Percentiles rank a stretch among this genome's conserved stretches.
Evolutionary conservation across 345 rosid genomes (phyloP).

Genomic region (Pugionium dolabratum): DNA sequence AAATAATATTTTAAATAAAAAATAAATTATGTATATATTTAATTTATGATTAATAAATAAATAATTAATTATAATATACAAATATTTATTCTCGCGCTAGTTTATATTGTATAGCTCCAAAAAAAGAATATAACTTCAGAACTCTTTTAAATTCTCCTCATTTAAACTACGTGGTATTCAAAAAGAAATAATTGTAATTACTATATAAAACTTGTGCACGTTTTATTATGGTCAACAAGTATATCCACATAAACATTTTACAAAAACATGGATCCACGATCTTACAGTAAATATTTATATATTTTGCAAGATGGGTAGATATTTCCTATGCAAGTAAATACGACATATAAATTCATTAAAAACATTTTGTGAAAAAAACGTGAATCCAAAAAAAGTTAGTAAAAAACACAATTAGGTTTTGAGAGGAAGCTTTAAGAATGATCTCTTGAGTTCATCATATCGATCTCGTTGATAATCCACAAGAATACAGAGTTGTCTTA

Average conservation of each 20-base stretch:
- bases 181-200: no score
- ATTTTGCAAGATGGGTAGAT: constrained; percentile 11
- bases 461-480: constrained; percentile 76
- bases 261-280: constrained; percentile 20
- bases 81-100: no score
- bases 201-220: no score
- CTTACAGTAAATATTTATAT: neutral
- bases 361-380: neutral
- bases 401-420: neutral
- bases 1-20: no score
- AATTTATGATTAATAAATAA: no score
- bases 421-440: constrained; percentile 37
- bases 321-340: constrained; percentile 1
- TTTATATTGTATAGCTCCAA: no score
- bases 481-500: constrained; percentile 85
- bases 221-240: no score
- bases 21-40: no score
- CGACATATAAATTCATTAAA: neutral
- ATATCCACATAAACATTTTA: neutral
- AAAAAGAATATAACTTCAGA: no score
- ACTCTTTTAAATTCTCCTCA: no score
- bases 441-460: constrained; percentile 56
- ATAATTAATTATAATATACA: no score
- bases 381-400: neutral
- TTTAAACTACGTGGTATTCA: no score